Evolutionary conservation across 768 basidiomycete species (phyloP).

Genomic region (Tulasnella sp.): DNA sequence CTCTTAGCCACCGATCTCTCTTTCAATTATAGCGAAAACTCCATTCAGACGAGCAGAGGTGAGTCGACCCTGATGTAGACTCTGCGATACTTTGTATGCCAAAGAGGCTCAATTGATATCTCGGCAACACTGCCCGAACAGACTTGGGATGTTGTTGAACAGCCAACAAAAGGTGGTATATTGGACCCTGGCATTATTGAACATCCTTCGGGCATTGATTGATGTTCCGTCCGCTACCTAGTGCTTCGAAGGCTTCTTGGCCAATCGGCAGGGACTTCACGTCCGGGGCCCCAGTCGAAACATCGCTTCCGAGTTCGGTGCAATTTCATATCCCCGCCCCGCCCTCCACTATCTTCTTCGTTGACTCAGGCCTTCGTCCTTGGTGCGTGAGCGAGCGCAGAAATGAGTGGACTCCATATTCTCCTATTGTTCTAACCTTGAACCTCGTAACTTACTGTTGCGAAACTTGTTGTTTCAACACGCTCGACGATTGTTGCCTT

Average conservation of each 20-base stretch:
- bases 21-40: background rate
- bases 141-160: too few relatives aligned
- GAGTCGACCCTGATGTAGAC: background rate
- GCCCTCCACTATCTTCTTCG: background rate
- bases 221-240: background rate
- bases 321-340: background rate
- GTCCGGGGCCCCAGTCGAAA: background rate
- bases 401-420: background rate
- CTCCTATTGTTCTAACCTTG: constrained; percentile 1
- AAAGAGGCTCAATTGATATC: too few relatives aligned
- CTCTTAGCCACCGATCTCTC: background rate
- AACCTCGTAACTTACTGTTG: background rate
- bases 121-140: too few relatives aligned
- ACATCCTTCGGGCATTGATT: background rate
- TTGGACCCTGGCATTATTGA: background rate
- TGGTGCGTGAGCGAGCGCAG: background rate
- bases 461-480: background rate
- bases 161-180: background rate
- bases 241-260: background rate
- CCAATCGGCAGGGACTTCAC: background rate
- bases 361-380: background rate
- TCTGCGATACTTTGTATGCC: too few relatives aligned
- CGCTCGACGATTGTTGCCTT: background rate
- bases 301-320: background rate
- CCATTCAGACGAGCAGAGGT: background rate